Base-by-base conservation (phyloP, 2,329 filamentous ascomycete species). In the Aspergillus sp. region DNA sequence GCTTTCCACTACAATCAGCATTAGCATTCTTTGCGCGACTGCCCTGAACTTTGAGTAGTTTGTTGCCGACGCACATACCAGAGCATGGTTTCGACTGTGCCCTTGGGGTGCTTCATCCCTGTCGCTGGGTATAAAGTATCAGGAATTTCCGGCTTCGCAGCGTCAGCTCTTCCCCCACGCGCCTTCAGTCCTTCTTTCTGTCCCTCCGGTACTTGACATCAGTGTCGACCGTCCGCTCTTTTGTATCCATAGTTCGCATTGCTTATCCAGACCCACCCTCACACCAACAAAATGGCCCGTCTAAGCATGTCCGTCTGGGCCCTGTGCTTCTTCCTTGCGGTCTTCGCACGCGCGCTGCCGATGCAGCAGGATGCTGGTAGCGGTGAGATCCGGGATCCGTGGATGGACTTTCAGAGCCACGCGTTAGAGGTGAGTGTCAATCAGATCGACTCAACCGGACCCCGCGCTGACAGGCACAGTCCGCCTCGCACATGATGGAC, bases 291-390 rank as follows among this genome's bases (percentile, higher is more conserved):
- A 55, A 71, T 71, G 69, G 59, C 65, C 41, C 69, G 67, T 36
- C 58, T 68, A 59, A 69, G 44, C 40, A 38, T 69, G 19, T 67
- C 65, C 21, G 54, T 68, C 47, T 52, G 70, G 23, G 61, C 67
- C 16, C 49, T 64, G 41, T 59, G 66, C 46, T 54, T 71, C 21
- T 55, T 64, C 47, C 58, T 72, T 23, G 69, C 66, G 5, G 52
- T 66, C 6, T 47, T 66, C 25, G 63, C 64, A 34, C 53, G 65
- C 29, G 68, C 69, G 2, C 51, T 66, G 47, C 70, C 70, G 1
- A 50, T 58, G 38, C 63, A 65, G 16, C 54, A 42, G 40, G 16
- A 42, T 7, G 46, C 23, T 10, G 25, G 14, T 36, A n/a, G 25
- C 16, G 17, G 5, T n/a, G 9, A 10, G 7, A 29, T n/a, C 32